Evolutionary conservation across 1,139 yeast genomes (phyloP).

Genomic region (Magnusiomyces fungicola): DNA sequence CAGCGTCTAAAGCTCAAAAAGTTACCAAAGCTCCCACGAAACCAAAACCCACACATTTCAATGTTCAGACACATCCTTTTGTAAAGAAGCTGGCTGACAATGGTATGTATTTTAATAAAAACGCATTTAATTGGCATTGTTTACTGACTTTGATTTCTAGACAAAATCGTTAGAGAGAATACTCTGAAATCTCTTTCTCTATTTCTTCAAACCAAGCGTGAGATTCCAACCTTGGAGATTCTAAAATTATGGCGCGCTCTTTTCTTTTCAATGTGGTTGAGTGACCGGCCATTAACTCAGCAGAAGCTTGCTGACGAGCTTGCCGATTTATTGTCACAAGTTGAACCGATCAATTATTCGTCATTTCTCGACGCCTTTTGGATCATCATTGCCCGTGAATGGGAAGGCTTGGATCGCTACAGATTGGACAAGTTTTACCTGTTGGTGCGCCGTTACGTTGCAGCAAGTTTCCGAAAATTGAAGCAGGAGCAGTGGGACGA

Average conservation of each 20-base stretch:
- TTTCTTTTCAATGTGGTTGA: slow-evolving; percentile 87
- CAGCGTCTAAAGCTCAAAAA: background rate
- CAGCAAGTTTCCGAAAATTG: slow-evolving; percentile 56
- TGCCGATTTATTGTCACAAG: slow-evolving; percentile 46
- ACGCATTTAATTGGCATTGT: background rate
- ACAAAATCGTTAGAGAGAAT: slow-evolving; percentile 63
- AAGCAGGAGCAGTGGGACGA: slow-evolving; percentile 50
- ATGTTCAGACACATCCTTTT: slow-evolving; percentile 38
- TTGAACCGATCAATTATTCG: slow-evolving; percentile 40
- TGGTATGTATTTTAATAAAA: slow-evolving; percentile 28
- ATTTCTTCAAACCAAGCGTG: slow-evolving; percentile 42
- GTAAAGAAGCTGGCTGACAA: slow-evolving; percentile 82
- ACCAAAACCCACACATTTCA: background rate
- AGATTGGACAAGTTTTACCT: slow-evolving; percentile 84
- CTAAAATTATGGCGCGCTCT: slow-evolving; percentile 92
- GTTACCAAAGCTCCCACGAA: background rate
- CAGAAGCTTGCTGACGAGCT: slow-evolving; percentile 71
- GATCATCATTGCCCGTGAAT: slow-evolving; percentile 70
- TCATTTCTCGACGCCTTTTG: slow-evolving; percentile 72
- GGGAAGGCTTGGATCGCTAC: slow-evolving; percentile 68
- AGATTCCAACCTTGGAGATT: slow-evolving; percentile 47
- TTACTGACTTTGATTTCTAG: slow-evolving; percentile 21
- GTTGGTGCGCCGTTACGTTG: slow-evolving; percentile 68
- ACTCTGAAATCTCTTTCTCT: slow-evolving; percentile 63
- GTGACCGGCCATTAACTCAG: slow-evolving; percentile 89